phyloP scores from a whole-genome alignment of 495 filamentous ascomycete genomes.

The Podospora tetraspora region DNA sequence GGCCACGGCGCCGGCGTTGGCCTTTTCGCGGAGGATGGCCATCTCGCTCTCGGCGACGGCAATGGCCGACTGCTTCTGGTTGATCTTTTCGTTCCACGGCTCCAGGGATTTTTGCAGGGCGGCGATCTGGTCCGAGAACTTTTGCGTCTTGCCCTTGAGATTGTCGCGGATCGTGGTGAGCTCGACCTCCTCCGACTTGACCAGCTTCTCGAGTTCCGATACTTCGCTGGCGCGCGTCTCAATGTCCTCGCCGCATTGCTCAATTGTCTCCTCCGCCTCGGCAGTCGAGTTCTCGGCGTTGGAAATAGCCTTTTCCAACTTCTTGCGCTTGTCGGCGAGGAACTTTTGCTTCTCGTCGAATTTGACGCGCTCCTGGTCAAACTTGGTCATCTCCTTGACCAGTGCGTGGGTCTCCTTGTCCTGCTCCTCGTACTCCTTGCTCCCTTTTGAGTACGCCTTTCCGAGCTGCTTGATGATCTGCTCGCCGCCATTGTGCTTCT shows the following conservation, averaged over 20 bases:
- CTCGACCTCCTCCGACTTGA: constrained; percentile 75
- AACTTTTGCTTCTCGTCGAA: constrained; percentile 98
- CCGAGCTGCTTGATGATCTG: constrained; percentile 85
- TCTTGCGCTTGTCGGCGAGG: constrained; percentile 80
- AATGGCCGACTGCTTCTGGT: constrained; percentile 86
- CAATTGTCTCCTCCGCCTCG: constrained; percentile 70
- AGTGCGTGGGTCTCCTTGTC: constrained; percentile 78
- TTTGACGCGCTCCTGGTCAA: constrained; percentile 93
- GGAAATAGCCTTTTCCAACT: constrained; percentile 82
- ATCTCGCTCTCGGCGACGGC: constrained; percentile 93
- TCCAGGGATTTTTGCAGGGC: constrained; percentile 89
- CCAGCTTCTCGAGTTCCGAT: constrained; percentile 61
- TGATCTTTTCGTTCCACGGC: constrained; percentile 95
- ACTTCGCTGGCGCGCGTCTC: constrained; percentile 69
- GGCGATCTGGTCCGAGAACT: constrained; percentile 85
- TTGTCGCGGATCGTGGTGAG: constrained; percentile 71
- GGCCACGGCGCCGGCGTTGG: constrained; percentile 76
- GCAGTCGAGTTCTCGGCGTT: constrained; percentile 56
- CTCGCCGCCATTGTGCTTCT: constrained; percentile 88
- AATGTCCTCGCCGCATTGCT: constrained; percentile 72
- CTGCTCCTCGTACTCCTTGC: constrained; percentile 73
- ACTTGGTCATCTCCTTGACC: constrained; percentile 81
- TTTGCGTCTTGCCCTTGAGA: constrained; percentile 92
- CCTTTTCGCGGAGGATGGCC: constrained; percentile 80
- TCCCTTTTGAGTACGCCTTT: constrained; percentile 73